A percentile compares a stretch with the other conserved stretches of the same genome.
phyloP scores from a whole-genome alignment of 176 grass and related monocot genomes.

The Carex littledalei region DNA sequence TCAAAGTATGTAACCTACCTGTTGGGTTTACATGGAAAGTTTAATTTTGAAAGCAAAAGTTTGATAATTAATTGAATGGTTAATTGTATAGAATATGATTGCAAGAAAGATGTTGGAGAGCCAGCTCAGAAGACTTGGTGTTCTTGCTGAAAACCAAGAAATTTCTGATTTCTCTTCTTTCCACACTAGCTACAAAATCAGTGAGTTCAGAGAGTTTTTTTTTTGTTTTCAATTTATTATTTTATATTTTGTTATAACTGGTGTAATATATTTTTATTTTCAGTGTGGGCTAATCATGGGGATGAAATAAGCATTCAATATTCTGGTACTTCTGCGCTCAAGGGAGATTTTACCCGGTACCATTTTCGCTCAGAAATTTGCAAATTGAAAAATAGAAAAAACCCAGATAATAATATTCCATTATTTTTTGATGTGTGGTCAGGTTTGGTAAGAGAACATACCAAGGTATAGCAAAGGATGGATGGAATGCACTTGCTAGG shows the following conservation, averaged over 20 bases:
- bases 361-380: not conserved
- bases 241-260: constrained; percentile 14
- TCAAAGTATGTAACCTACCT: not conserved
- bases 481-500: constrained; percentile 66
- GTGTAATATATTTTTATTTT: constrained; percentile 26
- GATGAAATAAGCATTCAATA: constrained; percentile 99
- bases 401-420: not conserved
- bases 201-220: constrained; percentile 35
- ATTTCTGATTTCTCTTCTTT: constrained; percentile 67
- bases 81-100: constrained; percentile 77
- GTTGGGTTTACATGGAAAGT: not conserved
- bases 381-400: not conserved
- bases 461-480: constrained; percentile 77
- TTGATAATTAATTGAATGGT: constrained; percentile 25
- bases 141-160: constrained; percentile 51
- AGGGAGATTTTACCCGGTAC: constrained; percentile 98
- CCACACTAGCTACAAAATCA: constrained; percentile 74
- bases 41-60: not conserved
- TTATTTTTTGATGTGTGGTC: constrained; percentile 28
- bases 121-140: constrained; percentile 56
- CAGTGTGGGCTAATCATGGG: constrained; percentile 99
- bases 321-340: constrained; percentile 91
- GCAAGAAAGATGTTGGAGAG: constrained; percentile 73
- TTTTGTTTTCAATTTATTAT: constrained; percentile 16
- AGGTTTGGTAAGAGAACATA: constrained; percentile 78